Base-by-base conservation (phyloP, 148 eudicot genomes). In the Rhododendron ferrugineum region DNA sequence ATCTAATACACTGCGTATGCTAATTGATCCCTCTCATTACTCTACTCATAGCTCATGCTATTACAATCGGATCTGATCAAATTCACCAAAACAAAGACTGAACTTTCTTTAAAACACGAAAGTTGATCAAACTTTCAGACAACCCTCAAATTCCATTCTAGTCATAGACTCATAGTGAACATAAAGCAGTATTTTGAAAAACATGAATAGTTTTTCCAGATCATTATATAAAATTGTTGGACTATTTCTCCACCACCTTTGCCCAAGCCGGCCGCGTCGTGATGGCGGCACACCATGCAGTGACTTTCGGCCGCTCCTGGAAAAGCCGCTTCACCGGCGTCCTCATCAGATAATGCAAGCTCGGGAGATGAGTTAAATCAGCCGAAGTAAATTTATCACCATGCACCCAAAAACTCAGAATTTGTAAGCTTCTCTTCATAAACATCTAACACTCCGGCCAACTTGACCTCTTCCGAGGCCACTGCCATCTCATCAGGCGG, bases 351-450 rank as follows among this genome's bases (percentile, higher is more conserved):
- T 56, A 64, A 26, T 87, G 73, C 49, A 89, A 11, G 47, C 50
- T 32, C 2, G 89, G 88, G 13, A 84, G 64, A 68, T 87, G 91
- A 30, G 87, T 80, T 9, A 89, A 22, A 70, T 89, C 89, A 2
- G 89, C 91, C 11, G 86, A 85, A 2, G 89, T 87, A 56, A 87
- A 89, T 32, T 87, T 87, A 54, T 89, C 88, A 34, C 89, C 91
- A 32, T n/a, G n/a, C n/a, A n/a, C 89, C 91, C 52, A 89, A 52
- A 62, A 47, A 87, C 81, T 83, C 70, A 14, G 83, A 83, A 20
- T 13, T 10, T 5, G 30, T 10, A 14, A 87, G 84, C 74, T 88
- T 64, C 87, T 74, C 83, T 64, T 89, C 90, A 11, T 89, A 89
- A 66, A 87, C 88, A 26, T 89, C 89, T 70, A 87, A 70, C 34